Evolutionary conservation across 345 rosid genomes (phyloP).

Genomic region (Aquilaria sinensis): DNA sequence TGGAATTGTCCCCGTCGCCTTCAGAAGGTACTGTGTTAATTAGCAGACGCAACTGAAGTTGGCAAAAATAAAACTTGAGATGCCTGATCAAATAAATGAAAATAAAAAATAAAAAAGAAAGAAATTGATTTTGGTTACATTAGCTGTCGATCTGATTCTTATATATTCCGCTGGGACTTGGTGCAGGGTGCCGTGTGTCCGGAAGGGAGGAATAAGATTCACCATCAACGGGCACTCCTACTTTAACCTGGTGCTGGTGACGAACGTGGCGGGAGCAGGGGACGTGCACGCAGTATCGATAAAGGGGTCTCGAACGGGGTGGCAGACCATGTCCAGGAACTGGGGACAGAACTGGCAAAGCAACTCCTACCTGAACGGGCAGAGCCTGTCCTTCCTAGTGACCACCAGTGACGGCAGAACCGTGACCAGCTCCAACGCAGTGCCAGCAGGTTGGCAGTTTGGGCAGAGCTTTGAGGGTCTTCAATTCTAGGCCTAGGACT

Average conservation of each 20-base stretch:
- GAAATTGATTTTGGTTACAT: no score
- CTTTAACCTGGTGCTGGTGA: conserved; percentile 52
- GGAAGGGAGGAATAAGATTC: conserved; percentile 54
- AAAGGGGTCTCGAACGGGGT: conserved; percentile 49
- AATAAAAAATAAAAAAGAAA: no score
- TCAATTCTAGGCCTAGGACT: conserved; percentile 30
- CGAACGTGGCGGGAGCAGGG: conserved; percentile 64
- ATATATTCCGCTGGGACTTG: not conserved
- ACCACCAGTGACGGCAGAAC: conserved; percentile 46
- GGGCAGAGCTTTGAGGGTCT: conserved; percentile 54
- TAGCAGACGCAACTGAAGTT: not conserved
- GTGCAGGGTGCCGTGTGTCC: conserved; percentile 44
- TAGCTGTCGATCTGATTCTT: not conserved
- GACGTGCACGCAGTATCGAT: conserved; percentile 50
- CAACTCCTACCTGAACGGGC: conserved; percentile 44
- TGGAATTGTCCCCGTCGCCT: conserved; percentile 51
- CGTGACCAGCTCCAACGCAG: conserved; percentile 43
- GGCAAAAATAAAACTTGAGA: no score
- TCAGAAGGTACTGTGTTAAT: conserved; percentile 27
- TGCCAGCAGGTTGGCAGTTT: conserved; percentile 52
- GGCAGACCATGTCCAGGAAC: conserved; percentile 67
- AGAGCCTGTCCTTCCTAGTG: conserved; percentile 47
- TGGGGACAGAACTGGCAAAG: conserved; percentile 81
- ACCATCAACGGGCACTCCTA: conserved; percentile 51
- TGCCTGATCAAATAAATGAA: no score